Base-by-base conservation (phyloP, 148 eudicot genomes). In the Hydrangea macrophylla region DNA sequence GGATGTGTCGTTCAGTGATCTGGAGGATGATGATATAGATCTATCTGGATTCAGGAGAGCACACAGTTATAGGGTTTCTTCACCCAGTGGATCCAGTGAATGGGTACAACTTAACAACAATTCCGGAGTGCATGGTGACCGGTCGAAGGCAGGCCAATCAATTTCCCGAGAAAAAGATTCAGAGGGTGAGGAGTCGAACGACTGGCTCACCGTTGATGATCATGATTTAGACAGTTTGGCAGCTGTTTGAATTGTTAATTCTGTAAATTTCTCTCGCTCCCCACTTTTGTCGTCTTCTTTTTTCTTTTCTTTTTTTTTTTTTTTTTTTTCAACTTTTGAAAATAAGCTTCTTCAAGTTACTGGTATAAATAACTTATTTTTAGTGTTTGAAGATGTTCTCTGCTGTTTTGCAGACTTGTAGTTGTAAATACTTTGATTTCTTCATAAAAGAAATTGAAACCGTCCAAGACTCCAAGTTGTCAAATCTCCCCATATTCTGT, bases 181-280 rank as follows among this genome's bases (percentile, higher is more conserved):
- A 5, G 90, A 82, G 73, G 84, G 86, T 59, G 90, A 85, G 58
- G 92, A 84, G 31, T 79, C 90, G 24, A 79, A 66, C 69, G 97
- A 76, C 31, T 91, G 97, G 94, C 88, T 81, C 63, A 79, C 79
- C 15, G 83, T 91, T 40, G 91, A 84, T 70, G 90, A 84, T 51
- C 66, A 65, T 37, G 91, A 88, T 82, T 71, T 79, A 73, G 86
- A 78, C 53, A 68, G 68, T 64, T 54, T 65, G 63, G 58, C 66
- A 32, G 60, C 55, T 63, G 58, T 58, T 56, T 69, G 63, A 67
- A 27, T 54, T 11, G 3, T 9, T 15, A 18, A 5, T 48, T 44
- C 15, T 48, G 53, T 48, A 48, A 48, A 48, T 48, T 48, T 8
- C 39, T 8, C 39, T 48, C n/a, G 6, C n/a, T 48, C 22, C 22